Conservation (phyloP, 495 filamentous ascomycete species). For the Oidiodendron maius region DNA sequence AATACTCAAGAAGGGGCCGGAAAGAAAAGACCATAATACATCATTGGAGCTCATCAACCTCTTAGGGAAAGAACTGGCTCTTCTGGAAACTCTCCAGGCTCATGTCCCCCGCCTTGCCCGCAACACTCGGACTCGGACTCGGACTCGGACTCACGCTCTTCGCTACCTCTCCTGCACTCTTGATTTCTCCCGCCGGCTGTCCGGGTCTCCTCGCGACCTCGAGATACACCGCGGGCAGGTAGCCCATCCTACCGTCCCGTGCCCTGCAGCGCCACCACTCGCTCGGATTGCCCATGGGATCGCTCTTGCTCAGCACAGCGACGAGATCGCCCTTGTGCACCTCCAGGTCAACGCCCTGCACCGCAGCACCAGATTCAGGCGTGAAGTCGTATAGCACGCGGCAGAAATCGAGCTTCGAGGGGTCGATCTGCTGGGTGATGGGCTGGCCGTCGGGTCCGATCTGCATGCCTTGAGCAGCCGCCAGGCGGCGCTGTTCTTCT, state of each 20-base stretch:
- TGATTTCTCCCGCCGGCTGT: slow-evolving; percentile 37
- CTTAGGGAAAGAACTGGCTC: slow-evolving; percentile 72
- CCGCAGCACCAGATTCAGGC: slow-evolving; percentile 51
- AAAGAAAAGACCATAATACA: not conserved
- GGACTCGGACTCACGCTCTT: slow-evolving; percentile 43
- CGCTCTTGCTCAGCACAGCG: slow-evolving; percentile 86
- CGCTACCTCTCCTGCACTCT: too few relatives aligned
- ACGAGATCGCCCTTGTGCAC: slow-evolving; percentile 96
- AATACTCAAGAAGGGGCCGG: too few relatives aligned
- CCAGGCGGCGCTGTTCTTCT: slow-evolving; percentile 62
- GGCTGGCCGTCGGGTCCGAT: slow-evolving; percentile 46
- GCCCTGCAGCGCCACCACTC: slow-evolving; percentile 98
- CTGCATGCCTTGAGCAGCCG: slow-evolving; percentile 33
- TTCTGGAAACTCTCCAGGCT: slow-evolving; percentile 85
- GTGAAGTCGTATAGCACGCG: slow-evolving; percentile 90
- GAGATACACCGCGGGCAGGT: slow-evolving; percentile 83
- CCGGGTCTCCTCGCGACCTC: slow-evolving; percentile 64
- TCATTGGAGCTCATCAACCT: too few relatives aligned
- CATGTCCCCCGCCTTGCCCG: slow-evolving; percentile 60
- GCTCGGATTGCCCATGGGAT: slow-evolving; percentile 83
- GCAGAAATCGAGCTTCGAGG: slow-evolving; percentile 89
- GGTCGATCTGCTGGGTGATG: slow-evolving; percentile 56
- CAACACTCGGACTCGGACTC: slow-evolving; percentile 46
- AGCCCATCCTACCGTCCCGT: slow-evolving; percentile 86
- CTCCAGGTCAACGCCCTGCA: slow-evolving; percentile 74